A percentile compares a stretch with the other conserved stretches of the same genome.
These are phyloP conservation scores for Chloromonas sp. DNA, from an alignment of 163 green algal species.

Conservation along the genomic window DNA sequence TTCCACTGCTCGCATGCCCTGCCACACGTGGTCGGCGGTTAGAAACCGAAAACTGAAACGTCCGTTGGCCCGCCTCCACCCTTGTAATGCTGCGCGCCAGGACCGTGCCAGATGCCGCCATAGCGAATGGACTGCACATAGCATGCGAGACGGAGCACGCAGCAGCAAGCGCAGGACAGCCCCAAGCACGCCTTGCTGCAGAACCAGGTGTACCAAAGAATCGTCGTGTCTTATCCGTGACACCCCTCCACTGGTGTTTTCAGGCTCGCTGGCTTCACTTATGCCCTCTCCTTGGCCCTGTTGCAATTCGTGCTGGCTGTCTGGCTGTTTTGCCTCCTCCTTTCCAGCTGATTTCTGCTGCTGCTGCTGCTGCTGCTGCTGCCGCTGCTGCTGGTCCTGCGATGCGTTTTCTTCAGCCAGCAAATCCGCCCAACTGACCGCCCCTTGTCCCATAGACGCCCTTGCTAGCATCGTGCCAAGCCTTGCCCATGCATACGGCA, in stretches of 20 bases:
- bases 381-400: not conserved
- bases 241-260: not conserved
- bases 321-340: not conserved
- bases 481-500: slow-evolving; percentile 63
- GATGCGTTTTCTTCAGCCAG: not conserved
- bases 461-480: slow-evolving; percentile 12
- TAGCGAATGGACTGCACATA: not conserved
- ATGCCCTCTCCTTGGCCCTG: not conserved
- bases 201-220: too few species aligned
- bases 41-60: too few species aligned
- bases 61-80: too few species aligned
- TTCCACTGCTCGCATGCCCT: slow-evolving; percentile 41
- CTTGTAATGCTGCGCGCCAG: too few species aligned
- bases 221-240: too few species aligned
- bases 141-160: not conserved
- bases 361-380: slow-evolving; percentile 3
- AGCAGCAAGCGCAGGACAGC: not conserved
- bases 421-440: not conserved
- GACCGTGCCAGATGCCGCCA: too few species aligned
- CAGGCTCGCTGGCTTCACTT: not conserved
- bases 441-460: not conserved
- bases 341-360: not conserved
- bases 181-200: not conserved
- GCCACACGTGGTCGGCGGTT: not conserved
- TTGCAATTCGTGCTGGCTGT: not conserved